phyloP scores from a whole-genome alignment of 2,329 filamentous ascomycete species.

The Akanthomyces muscarius region DNA sequence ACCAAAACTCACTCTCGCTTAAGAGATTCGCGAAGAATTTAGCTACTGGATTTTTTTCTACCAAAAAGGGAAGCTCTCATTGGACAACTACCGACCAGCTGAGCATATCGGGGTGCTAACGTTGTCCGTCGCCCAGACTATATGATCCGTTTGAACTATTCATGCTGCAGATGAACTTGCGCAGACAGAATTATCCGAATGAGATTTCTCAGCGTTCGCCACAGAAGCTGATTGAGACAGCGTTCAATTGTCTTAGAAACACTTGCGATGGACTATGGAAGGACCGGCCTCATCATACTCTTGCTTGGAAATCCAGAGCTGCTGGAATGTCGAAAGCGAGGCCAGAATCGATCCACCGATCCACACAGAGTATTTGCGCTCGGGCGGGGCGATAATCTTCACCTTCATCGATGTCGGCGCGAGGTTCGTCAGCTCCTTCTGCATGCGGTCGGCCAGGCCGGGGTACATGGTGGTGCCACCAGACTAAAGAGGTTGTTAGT shows the following conservation, averaged over 20 bases:
- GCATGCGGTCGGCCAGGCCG: conserved; percentile 99
- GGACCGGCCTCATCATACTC: conserved; percentile 99
- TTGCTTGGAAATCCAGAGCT: conserved; percentile 99
- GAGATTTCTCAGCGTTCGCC: not conserved
- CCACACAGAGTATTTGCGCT: conserved; percentile 99
- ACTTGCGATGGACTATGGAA: conserved; percentile 99
- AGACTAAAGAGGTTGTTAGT: conserved; percentile 56
- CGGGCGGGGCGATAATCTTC: conserved; percentile 99
- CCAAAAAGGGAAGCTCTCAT: not conserved
- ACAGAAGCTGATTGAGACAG: not conserved
- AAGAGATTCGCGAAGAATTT: not conserved
- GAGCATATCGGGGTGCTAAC: not conserved
- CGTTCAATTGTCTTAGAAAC: conserved; percentile 76
- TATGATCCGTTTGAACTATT: not conserved
- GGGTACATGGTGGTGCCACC: conserved; percentile 99
- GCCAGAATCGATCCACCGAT: conserved; percentile 99
- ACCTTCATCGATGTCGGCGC: conserved; percentile 99
- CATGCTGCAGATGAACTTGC: not conserved
- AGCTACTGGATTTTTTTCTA: not conserved
- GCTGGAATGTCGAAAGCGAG: conserved; percentile 99
- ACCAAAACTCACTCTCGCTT: not conserved
- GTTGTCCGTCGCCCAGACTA: not conserved
- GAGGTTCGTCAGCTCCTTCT: conserved; percentile 99
- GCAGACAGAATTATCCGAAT: too few relatives aligned
- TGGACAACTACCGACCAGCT: not conserved